A percentile compares a stretch with the other conserved stretches of the same genome.
These are phyloP conservation scores for Tetraselmis chui DNA, from an alignment of 139 green algal genomes.

Conservation along the genomic window DNA sequence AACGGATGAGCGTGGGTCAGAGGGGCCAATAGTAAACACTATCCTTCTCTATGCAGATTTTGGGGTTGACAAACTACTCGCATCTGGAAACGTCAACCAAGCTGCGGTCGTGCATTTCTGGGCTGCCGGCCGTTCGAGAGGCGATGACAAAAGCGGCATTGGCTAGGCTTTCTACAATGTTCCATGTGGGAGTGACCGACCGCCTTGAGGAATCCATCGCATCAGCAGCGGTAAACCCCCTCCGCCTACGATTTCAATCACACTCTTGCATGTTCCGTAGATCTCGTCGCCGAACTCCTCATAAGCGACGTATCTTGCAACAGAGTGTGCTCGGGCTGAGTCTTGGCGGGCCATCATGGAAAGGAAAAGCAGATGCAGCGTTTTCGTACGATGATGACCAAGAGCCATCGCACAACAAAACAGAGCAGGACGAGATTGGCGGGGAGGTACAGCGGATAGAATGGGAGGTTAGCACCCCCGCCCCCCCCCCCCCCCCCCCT, in stretches of 20 bases:
- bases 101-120: conserved; percentile 49
- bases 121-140: not conserved
- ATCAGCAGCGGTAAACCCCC: conserved; percentile 33
- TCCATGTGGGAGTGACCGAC: conserved; percentile 67
- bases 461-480: not conserved
- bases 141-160: not conserved
- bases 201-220: conserved; percentile 44
- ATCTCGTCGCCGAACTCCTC: not conserved
- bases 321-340: not conserved
- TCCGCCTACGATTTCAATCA: not conserved
- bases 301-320: too few relatives aligned
- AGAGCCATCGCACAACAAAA: not conserved
- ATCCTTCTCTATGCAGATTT: conserved; percentile 57
- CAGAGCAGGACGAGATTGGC: not conserved
- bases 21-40: too few relatives aligned
- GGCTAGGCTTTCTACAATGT: conserved; percentile 31
- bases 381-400: not conserved
- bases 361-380: conserved; percentile 2
- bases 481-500: too few relatives aligned
- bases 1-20: too few relatives aligned
- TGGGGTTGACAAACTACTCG: conserved; percentile 79
- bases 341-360: not conserved
- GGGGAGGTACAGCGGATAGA: not conserved
- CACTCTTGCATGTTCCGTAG: too few relatives aligned
- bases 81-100: conserved; percentile 48